A percentile compares a stretch with the other conserved stretches of the same genome.
Evolutionary conservation across 2,329 filamentous ascomycete genomes (phyloP).

Genomic region (Knufia petricola): DNA sequence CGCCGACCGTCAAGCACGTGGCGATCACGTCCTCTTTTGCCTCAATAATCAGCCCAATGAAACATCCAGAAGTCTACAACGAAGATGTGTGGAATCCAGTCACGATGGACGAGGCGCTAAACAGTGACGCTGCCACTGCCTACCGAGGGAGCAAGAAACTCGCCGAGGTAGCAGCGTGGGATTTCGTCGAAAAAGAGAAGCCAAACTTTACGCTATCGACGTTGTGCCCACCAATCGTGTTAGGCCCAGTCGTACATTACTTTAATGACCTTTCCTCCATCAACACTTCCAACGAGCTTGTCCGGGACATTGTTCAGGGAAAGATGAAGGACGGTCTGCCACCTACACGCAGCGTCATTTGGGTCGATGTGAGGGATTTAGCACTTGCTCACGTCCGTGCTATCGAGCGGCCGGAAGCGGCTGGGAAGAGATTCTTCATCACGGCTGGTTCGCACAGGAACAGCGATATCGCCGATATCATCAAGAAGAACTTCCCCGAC

Average conservation of each 20-base stretch:
- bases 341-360: slow-evolving; percentile 48
- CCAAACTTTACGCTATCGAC: slow-evolving; percentile 52
- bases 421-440: slow-evolving; percentile 38
- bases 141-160: slow-evolving; percentile 51
- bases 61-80: slow-evolving; percentile 29
- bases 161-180: slow-evolving; percentile 58
- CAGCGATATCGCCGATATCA: slow-evolving; percentile 33
- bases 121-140: slow-evolving; percentile 26
- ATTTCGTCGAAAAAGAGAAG: slow-evolving; percentile 47
- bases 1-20: slow-evolving; percentile 61
- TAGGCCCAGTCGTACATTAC: slow-evolving; percentile 56
- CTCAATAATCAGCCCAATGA: slow-evolving; percentile 46
- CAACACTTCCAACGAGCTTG: slow-evolving; percentile 64
- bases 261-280: slow-evolving; percentile 53
- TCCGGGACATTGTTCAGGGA: slow-evolving; percentile 27
- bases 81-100: slow-evolving; percentile 37
- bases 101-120: slow-evolving; percentile 32
- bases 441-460: slow-evolving; percentile 34
- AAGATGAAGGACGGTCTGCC: slow-evolving; percentile 17
- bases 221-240: slow-evolving; percentile 53
- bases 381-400: slow-evolving; percentile 40
- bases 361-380: slow-evolving; percentile 44
- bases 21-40: slow-evolving; percentile 62
- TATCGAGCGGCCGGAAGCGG: slow-evolving; percentile 37
- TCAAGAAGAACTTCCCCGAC: slow-evolving; percentile 35